phyloP scores from a whole-genome alignment of 2,329 filamentous ascomycete genomes.

The Fusarium algeriense region DNA sequence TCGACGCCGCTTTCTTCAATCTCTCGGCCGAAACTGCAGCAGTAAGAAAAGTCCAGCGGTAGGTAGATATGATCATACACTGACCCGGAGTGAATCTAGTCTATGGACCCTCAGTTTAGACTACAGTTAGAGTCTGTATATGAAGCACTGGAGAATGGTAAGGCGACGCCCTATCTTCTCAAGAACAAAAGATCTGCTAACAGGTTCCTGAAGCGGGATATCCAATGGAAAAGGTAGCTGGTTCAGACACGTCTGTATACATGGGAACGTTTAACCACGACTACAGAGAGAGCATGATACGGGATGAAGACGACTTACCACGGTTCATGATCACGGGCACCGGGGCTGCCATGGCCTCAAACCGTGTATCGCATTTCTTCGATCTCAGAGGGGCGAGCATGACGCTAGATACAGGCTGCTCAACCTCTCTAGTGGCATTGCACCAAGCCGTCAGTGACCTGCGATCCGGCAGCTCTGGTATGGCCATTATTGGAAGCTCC shows the following conservation, averaged over 20 bases:
- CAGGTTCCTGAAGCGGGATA: not conserved
- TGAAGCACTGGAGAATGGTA: not conserved
- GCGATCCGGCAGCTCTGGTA: not conserved
- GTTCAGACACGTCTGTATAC: not conserved
- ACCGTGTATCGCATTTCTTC: not conserved
- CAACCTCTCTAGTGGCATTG: not conserved
- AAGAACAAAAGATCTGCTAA: not conserved
- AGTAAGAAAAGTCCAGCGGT: not conserved
- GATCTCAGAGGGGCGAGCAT: not conserved
- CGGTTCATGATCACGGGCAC: not conserved
- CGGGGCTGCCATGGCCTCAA: not conserved
- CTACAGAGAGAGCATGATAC: not conserved
- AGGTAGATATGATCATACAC: not conserved
- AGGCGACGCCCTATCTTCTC: not conserved
- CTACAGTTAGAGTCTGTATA: not conserved
- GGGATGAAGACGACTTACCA: not conserved
- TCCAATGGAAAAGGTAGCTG: not conserved
- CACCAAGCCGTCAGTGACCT: not conserved
- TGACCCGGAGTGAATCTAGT: not conserved
- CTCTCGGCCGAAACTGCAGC: not conserved
- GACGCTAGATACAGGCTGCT: not conserved
- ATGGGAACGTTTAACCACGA: not conserved
- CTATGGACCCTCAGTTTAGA: not conserved
- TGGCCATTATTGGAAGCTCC: not conserved
- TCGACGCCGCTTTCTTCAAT: not conserved